These are phyloP conservation scores for Orbilia javanica DNA, from an alignment of 2,329 filamentous ascomycete genomes.

Conservation along the genomic window DNA sequence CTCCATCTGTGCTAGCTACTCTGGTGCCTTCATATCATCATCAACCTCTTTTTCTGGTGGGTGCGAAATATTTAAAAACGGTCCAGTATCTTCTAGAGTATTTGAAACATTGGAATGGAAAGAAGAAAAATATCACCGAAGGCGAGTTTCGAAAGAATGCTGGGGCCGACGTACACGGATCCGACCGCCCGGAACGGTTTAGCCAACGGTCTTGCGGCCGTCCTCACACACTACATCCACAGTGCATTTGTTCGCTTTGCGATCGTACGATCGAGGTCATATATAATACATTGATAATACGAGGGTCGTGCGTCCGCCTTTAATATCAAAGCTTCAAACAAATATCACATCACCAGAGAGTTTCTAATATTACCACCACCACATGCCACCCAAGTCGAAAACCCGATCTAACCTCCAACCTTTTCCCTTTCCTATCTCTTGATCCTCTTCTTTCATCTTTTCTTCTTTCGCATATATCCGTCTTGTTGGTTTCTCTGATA, in stretches of 20 bases:
- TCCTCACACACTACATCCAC: too few species aligned
- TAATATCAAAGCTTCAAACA: background rate
- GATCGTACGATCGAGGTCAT: constrained; percentile 43
- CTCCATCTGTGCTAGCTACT: too few species aligned
- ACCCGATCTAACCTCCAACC: too few species aligned
- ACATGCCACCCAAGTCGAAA: too few species aligned
- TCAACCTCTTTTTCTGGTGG: too few species aligned
- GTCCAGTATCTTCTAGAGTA: constrained; percentile 7
- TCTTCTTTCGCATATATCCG: constrained; percentile 23
- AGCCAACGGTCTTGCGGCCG: constrained; percentile 26
- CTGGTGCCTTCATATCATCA: too few species aligned
- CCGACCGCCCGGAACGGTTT: constrained; percentile 46
- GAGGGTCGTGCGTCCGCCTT: constrained; percentile 31
- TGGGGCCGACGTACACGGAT: constrained; percentile 30
- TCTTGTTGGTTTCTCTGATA: constrained; percentile 18
- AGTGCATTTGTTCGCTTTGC: background rate
- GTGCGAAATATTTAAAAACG: too few species aligned
- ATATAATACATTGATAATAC: constrained; percentile 52
- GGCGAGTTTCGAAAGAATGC: constrained; percentile 37
- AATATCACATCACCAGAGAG: background rate
- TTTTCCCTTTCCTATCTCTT: background rate
- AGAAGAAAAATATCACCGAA: constrained; percentile 15
- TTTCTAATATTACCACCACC: constrained; percentile 1
- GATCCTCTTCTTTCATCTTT: background rate
- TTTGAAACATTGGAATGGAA: constrained; percentile 25